Conservation (phyloP, 2,329 filamentous ascomycete genomes). For the Hypoxylon rubiginosum region DNA sequence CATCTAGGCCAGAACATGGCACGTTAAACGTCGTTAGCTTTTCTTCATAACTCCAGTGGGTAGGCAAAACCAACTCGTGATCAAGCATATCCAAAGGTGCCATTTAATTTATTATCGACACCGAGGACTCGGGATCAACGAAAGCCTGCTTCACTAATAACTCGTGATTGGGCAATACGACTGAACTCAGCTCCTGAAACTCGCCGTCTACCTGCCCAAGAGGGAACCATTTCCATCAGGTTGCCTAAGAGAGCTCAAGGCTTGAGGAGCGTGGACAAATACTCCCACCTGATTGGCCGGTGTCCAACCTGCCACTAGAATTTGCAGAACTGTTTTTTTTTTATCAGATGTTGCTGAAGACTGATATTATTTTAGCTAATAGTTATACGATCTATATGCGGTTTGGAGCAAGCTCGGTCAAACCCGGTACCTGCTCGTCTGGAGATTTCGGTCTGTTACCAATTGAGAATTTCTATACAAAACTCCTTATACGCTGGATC, state of each 20-base stretch:
- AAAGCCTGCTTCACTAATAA: background rate
- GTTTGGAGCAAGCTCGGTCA: slow-evolving; percentile 31
- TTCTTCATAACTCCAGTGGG: slow-evolving; percentile 5
- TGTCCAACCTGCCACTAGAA: slow-evolving; percentile 10
- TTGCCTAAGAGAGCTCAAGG: slow-evolving; percentile 9
- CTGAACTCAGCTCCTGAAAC: slow-evolving; percentile 11
- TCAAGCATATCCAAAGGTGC: slow-evolving; percentile 3
- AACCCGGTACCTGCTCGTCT: slow-evolving; percentile 15
- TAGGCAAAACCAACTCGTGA: slow-evolving; percentile 1
- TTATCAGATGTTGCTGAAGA: slow-evolving; percentile 17
- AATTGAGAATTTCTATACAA: slow-evolving; percentile 15
- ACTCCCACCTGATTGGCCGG: slow-evolving; percentile 28
- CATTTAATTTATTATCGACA: slow-evolving; percentile 2
- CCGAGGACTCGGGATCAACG: slow-evolving; percentile 5
- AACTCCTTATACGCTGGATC: slow-evolving; percentile 3
- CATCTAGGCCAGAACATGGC: background rate
- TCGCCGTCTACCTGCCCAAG: slow-evolving; percentile 19
- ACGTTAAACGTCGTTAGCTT: slow-evolving; percentile 2
- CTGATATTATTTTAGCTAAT: slow-evolving; percentile 32
- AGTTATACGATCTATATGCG: slow-evolving; percentile 32
- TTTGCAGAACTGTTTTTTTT: slow-evolving; percentile 16
- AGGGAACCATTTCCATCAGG: slow-evolving; percentile 17
- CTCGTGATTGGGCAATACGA: slow-evolving; percentile 16
- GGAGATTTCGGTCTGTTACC: slow-evolving; percentile 16
- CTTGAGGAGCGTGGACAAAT: slow-evolving; percentile 35